phyloP scores from a whole-genome alignment of 306 rosid genomes.

The Macrotyloma uniflorum region DNA sequence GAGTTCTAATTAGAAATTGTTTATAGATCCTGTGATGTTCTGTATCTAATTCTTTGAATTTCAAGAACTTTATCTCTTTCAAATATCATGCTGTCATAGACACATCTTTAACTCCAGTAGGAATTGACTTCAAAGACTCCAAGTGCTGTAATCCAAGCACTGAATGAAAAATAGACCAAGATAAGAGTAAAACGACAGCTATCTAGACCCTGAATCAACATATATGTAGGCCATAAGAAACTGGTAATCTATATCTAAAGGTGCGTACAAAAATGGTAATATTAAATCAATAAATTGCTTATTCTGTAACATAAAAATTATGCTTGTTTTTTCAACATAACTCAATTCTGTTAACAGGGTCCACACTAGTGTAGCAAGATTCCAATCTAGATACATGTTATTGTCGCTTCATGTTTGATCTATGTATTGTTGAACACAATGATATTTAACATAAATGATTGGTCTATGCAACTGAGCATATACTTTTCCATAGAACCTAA shows the following conservation, averaged over 20 bases:
- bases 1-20: background rate
- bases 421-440: conserved; percentile 8
- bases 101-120: background rate
- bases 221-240: background rate
- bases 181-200: background rate
- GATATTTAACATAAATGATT: background rate
- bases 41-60: background rate
- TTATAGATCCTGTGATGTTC: background rate
- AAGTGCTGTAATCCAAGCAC: background rate
- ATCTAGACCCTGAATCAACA: background rate
- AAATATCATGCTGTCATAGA: too few relatives aligned
- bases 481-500: conserved; percentile 13
- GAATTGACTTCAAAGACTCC: background rate
- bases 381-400: background rate
- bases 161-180: background rate
- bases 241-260: background rate
- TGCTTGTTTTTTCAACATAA: background rate
- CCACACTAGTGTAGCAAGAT: background rate
- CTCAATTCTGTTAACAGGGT: background rate
- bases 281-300: too few relatives aligned
- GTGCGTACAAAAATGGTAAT: background rate
- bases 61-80: background rate
- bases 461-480: conserved; percentile 5
- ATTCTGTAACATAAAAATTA: background rate
- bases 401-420: background rate